Conservation (phyloP, 768 basidiomycete genomes). For the Tubosaeta brunneosetosa region DNA sequence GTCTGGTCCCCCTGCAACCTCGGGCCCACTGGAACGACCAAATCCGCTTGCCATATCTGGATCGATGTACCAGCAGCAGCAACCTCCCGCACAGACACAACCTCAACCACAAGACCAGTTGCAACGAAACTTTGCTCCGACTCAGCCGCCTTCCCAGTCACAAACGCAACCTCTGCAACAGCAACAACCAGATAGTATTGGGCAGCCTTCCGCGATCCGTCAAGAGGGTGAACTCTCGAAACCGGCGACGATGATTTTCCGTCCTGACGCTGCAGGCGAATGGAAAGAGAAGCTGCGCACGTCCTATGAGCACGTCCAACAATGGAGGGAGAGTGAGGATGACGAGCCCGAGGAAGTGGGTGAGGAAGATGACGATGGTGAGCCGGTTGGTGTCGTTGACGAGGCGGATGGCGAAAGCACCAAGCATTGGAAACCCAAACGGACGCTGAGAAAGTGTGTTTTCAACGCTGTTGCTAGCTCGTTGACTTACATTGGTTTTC, state of each 20-base stretch:
- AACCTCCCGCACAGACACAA: conserved; percentile 23
- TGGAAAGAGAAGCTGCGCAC: conserved; percentile 79
- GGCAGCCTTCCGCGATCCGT: conserved; percentile 6
- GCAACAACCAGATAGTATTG: conserved; percentile 17
- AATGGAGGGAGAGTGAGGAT: conserved; percentile 45
- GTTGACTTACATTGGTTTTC: conserved; percentile 7
- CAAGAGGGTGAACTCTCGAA: conserved; percentile 20
- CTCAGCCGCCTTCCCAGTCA: conserved; percentile 34
- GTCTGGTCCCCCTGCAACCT: conserved; percentile 48
- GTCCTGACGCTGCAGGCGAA: conserved; percentile 78
- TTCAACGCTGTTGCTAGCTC: conserved; percentile 3
- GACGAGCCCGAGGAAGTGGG: conserved; percentile 60
- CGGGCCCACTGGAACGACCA: conserved; percentile 50
- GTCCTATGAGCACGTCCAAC: conserved; percentile 48
- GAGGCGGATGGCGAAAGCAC: conserved; percentile 62
- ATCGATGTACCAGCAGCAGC: conserved; percentile 39
- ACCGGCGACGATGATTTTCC: conserved; percentile 71
- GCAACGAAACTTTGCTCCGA: conserved; percentile 13
- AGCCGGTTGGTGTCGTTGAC: conserved; percentile 47
- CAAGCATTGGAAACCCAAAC: conserved; percentile 81
- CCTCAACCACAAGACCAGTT: conserved; percentile 31
- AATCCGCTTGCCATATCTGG: conserved; percentile 33
- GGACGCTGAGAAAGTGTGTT: conserved; percentile 85
- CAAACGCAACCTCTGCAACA: conserved; percentile 14
- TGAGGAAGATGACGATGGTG: conserved; percentile 69